A percentile compares a stretch with the other conserved stretches of the same genome.
Evolutionary conservation across 768 basidiomycete species (phyloP).

Genomic region (Collybia sordida): DNA sequence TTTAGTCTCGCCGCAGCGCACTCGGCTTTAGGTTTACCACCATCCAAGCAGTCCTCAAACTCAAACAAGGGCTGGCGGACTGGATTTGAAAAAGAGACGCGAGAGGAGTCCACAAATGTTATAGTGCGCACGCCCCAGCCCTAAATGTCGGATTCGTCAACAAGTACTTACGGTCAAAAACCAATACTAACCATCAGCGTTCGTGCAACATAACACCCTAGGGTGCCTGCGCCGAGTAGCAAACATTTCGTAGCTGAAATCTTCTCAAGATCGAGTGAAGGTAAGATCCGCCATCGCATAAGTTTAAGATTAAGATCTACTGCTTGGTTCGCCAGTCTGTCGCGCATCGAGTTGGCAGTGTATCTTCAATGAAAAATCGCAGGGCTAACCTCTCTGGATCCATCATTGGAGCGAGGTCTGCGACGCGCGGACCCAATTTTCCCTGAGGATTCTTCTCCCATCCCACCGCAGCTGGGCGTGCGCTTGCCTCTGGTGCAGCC

Average conservation of each 20-base stretch:
- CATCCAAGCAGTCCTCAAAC: constrained; percentile 89
- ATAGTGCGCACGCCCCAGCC: constrained; percentile 96
- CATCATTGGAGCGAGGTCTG: constrained; percentile 96
- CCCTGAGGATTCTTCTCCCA: constrained; percentile 95
- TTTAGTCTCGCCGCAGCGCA: constrained; percentile 84
- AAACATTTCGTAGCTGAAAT: constrained; percentile 79
- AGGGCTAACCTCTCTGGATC: constrained; percentile 70
- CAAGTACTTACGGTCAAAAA: background rate
- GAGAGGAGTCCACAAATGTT: constrained; percentile 87
- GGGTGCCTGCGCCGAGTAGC: constrained; percentile 90
- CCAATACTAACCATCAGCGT: constrained; percentile 73
- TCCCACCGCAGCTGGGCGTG: constrained; percentile 71
- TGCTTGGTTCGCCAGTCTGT: constrained; percentile 89
- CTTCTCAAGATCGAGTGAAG: constrained; percentile 84
- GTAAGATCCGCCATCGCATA: constrained; percentile 97
- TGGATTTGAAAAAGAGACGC: constrained; percentile 95
- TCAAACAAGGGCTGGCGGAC: constrained; percentile 96
- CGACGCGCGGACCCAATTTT: constrained; percentile 82
- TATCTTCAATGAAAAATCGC: background rate
- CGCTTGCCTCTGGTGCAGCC: constrained; percentile 8
- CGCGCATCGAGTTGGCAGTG: too few relatives aligned
- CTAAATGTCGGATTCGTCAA: constrained; percentile 34
- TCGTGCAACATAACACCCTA: constrained; percentile 95
- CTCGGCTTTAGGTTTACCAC: constrained; percentile 92
- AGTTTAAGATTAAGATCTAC: constrained; percentile 97